These are phyloP conservation scores for Graphilbum sp. DNA, from an alignment of 2,329 filamentous ascomycete species.

Conservation along the genomic window DNA sequence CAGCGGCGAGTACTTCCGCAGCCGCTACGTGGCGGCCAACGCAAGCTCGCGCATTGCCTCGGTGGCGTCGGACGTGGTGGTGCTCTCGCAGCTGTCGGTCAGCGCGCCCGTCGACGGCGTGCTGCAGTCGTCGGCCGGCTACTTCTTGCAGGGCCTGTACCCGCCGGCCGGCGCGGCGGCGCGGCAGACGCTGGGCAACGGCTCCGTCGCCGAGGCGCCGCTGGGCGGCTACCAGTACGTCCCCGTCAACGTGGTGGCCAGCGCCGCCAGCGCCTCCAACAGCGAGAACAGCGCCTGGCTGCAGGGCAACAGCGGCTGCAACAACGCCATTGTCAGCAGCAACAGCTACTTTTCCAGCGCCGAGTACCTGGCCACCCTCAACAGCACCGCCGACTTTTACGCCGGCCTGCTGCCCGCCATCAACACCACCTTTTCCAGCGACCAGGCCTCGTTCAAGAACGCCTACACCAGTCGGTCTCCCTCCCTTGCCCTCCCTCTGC, in stretches of 20 bases:
- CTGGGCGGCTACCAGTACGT: constrained; percentile 74
- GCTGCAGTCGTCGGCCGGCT: constrained; percentile 62
- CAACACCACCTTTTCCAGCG: constrained; percentile 30
- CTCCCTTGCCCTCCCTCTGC: background rate
- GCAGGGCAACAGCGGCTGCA: constrained; percentile 40
- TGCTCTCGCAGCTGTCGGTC: constrained; percentile 53
- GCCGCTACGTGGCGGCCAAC: constrained; percentile 51
- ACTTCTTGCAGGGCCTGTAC: constrained; percentile 76
- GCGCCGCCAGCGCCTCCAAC: constrained; percentile 35
- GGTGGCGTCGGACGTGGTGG: constrained; percentile 49
- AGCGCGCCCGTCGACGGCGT: constrained; percentile 61
- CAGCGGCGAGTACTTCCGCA: constrained; percentile 60
- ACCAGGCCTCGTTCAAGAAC: constrained; percentile 37
- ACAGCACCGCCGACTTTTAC: constrained; percentile 44
- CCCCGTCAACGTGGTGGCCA: constrained; percentile 46
- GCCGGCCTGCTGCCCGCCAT: constrained; percentile 35
- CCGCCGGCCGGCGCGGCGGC: constrained; percentile 48
- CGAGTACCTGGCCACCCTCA: constrained; percentile 27
- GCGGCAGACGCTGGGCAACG: constrained; percentile 53
- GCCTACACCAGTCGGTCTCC: constrained; percentile 38
- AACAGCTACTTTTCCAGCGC: constrained; percentile 34
- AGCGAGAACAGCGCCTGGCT: constrained; percentile 41
- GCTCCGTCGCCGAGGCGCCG: constrained; percentile 47
- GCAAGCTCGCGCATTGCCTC: constrained; percentile 45
- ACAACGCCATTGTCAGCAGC: constrained; percentile 35